A percentile compares a stretch with the other conserved stretches of the same genome.
Evolutionary conservation across 345 rosid species (phyloP).

Genomic region (Populus tremula): DNA sequence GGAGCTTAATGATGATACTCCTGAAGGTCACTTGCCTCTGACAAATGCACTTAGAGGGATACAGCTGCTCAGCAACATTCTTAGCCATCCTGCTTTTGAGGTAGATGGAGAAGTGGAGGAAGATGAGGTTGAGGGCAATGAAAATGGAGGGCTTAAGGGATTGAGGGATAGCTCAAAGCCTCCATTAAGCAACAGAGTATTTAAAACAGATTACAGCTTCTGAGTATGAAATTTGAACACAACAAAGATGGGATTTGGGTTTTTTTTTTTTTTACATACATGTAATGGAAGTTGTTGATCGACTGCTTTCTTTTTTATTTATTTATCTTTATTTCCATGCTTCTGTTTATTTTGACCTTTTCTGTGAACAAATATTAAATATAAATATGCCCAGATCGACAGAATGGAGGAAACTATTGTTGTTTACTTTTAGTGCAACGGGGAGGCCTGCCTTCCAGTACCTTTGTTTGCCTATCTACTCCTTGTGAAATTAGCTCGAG

Average conservation of each 20-base stretch:
- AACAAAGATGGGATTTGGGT: neutral
- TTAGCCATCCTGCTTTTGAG: conserved; percentile 79
- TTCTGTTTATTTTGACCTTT: neutral
- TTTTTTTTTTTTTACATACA: neutral
- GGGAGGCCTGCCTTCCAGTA: no score
- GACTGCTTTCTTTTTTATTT: neutral
- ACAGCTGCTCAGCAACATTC: conserved; percentile 58
- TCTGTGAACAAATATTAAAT: neutral
- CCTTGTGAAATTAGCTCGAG: no score
- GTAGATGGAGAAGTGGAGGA: conserved; percentile 28
- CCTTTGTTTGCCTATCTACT: no score
- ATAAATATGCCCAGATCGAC: neutral
- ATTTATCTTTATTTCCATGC: neutral
- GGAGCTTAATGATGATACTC: conserved; percentile 74
- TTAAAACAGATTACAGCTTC: conserved; percentile 27
- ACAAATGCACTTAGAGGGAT: conserved; percentile 93
- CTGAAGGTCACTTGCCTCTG: conserved; percentile 84
- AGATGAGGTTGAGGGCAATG: neutral
- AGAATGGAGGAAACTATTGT: no score
- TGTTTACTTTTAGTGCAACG: no score
- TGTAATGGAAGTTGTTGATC: neutral
- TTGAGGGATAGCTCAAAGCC: neutral
- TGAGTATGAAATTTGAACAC: neutral
- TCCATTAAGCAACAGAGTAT: conserved; percentile 10
- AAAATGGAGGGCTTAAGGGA: conserved; percentile 14